These are phyloP conservation scores for Komagataella mondaviorum DNA, from an alignment of 805 yeast genomes.

Conservation along the genomic window DNA sequence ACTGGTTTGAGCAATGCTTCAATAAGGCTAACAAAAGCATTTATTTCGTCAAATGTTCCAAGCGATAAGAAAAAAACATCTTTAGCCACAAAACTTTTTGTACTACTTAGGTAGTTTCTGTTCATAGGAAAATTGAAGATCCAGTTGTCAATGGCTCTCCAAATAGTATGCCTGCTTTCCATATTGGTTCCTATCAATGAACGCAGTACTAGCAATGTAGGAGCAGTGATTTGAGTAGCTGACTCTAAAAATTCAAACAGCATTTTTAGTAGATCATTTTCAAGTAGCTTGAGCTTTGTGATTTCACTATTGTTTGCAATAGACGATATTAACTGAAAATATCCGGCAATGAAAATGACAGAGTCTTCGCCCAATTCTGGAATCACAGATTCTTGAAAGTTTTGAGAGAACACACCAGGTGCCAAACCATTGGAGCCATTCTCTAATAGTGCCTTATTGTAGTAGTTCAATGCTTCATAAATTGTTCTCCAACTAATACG, in stretches of 20 bases:
- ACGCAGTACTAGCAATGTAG: constrained; percentile 41
- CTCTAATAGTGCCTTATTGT: constrained; percentile 14
- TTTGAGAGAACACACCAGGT: not conserved
- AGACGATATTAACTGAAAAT: constrained; percentile 49
- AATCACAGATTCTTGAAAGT: constrained; percentile 5
- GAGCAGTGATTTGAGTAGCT: constrained; percentile 23
- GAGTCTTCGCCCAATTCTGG: constrained; percentile 73
- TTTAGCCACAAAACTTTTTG: constrained; percentile 14
- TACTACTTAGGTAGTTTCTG: constrained; percentile 7
- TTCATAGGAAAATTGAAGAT: constrained; percentile 27
- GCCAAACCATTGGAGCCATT: not conserved
- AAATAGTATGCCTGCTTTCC: constrained; percentile 33
- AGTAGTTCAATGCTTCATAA: constrained; percentile 18
- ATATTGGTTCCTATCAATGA: constrained; percentile 36
- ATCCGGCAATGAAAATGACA: constrained; percentile 57
- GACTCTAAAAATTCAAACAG: constrained; percentile 13
- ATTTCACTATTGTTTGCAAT: constrained; percentile 28
- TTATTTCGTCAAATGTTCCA: constrained; percentile 36
- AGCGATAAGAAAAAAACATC: constrained; percentile 32
- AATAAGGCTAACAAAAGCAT: constrained; percentile 50
- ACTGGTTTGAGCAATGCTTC: constrained; percentile 19
- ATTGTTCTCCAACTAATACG: constrained; percentile 22
- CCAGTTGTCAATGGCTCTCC: constrained; percentile 66
- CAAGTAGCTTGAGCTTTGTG: constrained; percentile 19
- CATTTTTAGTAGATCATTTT: constrained; percentile 15